Evolutionary conservation across 2,329 filamentous ascomycete species (phyloP), one percentile per base, ranked within the genome.

Genomic region (Colletotrichum orbiculare): DNA sequence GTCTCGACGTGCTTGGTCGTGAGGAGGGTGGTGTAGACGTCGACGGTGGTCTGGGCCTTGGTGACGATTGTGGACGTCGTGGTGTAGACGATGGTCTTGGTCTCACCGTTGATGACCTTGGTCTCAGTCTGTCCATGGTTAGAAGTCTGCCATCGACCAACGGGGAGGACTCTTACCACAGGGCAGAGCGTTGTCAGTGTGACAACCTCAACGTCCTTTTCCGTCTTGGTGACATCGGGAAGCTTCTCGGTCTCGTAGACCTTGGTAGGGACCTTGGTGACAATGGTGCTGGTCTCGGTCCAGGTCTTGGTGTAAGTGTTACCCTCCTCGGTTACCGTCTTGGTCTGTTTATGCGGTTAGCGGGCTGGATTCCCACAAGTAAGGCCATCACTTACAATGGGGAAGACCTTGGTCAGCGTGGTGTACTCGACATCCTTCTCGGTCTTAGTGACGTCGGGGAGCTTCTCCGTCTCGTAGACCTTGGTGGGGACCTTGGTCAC

Each of bases 361-460:
- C 6, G 11, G 6, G 12, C n/a, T 12, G 42, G 13, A 8, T 7
- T 43, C 17, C 10, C 34, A 17, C 13, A 17, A 35, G 13, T 13
- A 6, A 10, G 13, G 1, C 12, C 8, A 34, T 8, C 1, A 42
- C 54, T 2, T 9, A 57, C 54, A 0, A 84, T 70, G 8, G 81
- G 79, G 71, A 79, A 82, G 12, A 83, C 73, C 13, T 75, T 77
- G 12, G 82, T 85, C 41, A 78, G 58, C 6, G 82, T 84, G 8
- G 72, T 76, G 70, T 82, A 80, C 15, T 74, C 74, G 12, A 80
- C 73, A 11, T 76, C 75, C 17, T 74, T 73, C 48, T 75, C 73
- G 1, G 77, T 79, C 41, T 75, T 64, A 12, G 78, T 82, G 6
- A 77, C 75, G n/a, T 73, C 72, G 17, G 78, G 77, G 10, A 71